Base-by-base conservation (phyloP, 163 green algal genomes). In the Scenedesmus sp. region DNA sequence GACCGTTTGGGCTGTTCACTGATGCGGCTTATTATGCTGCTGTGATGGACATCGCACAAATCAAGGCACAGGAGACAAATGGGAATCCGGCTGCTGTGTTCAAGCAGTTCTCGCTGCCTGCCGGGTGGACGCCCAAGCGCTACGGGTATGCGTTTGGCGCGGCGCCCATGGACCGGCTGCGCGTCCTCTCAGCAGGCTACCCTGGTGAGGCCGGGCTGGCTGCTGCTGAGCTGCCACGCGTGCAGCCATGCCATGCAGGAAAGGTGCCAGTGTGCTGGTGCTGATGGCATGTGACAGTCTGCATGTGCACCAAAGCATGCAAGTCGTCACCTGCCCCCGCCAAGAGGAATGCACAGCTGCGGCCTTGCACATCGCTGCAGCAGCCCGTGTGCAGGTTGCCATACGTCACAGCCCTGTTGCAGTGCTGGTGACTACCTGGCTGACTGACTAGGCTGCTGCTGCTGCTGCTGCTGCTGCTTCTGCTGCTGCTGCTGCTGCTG, bases 401-500 rank as follows among this genome's bases (percentile, higher is more conserved):
- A 37, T 78, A 40, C 3, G 16, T 2, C 10, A 80, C 68, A 24
- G 68, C 13, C 5, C 2, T 3, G 10, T 4, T 80, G 68, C n/a
- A 2, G 0, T 80, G 68, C 30, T 44, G 68, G 1, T 44, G 68
- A 40, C 68, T 44, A 13, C 10, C n/a, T 26, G n/a, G 10, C 3
- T 44, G 6, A 30, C 24, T 73, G 59, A 73, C n/a, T 73, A 7
- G 59, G 43, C 24, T 30, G n/a, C 1, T 78, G 26, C 26, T 42
- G 65, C 61, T 73, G 61, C 61, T 73, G 61, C 24, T 73, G 61
- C 61, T 35, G 20, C 61, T 35, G 61, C 22, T 73, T 15, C 20
- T 73, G 61, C 61, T 37, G 70, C 70, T 46, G n/a, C 33, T 81
- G 72, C 72, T 49, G 72, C 35, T 81, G 72, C 35, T 81, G 72